These are phyloP conservation scores for Aleurites moluccanus DNA, from an alignment of 441 rosid genomes.

Conservation along the genomic window DNA sequence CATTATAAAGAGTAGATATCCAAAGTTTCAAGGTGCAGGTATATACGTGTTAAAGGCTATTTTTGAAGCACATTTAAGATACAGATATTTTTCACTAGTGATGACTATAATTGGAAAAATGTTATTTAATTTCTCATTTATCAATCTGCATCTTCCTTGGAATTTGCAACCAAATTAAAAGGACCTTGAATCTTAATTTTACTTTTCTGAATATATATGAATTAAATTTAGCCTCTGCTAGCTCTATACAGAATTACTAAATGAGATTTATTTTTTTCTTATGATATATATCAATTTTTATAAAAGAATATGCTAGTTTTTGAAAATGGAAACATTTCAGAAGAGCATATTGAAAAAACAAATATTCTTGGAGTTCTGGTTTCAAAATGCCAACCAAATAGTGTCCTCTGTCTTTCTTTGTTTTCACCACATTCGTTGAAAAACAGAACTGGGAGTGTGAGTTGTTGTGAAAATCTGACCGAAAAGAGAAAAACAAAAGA, in stretches of 20 bases:
- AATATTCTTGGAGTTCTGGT: conserved; percentile 18
- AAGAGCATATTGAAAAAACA: neutral
- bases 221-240: neutral
- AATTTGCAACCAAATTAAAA: neutral
- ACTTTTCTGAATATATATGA: neutral
- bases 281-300: too few species aligned
- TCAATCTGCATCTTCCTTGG: conserved; percentile 6
- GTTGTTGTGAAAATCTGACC: conserved; percentile 36
- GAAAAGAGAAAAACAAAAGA: conserved; percentile 14
- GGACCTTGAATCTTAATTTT: neutral
- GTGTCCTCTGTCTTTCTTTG: conserved; percentile 6
- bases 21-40: neutral
- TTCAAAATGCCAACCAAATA: neutral
- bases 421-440: conserved; percentile 32
- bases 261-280: too few species aligned
- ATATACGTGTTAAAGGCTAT: neutral
- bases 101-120: conserved; percentile 2
- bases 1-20: neutral
- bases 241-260: neutral
- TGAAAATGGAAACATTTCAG: neutral
- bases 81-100: neutral
- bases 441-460: conserved; percentile 8
- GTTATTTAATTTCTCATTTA: neutral
- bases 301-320: too few species aligned
- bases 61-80: neutral